Conservation (phyloP, 1,139 yeast genomes). For the Hyphopichia buzzinii region DNA sequence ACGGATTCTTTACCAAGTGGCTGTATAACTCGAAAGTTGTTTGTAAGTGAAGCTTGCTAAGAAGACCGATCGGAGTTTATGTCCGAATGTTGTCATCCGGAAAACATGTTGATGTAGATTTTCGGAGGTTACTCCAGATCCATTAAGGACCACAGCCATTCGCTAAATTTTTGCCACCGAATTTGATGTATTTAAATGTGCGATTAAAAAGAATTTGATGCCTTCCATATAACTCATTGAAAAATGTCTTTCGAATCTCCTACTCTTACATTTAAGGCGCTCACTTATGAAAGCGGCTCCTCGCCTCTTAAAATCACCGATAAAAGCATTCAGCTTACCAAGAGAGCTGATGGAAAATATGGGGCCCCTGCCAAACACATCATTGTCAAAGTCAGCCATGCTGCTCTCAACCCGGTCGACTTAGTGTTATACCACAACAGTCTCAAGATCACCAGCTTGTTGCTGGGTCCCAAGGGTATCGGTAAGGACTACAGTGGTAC, state of each 20-base stretch:
- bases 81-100: too few relatives aligned
- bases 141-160: too few relatives aligned
- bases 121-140: too few relatives aligned
- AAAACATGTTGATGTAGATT: too few relatives aligned
- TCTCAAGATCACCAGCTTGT: neutral
- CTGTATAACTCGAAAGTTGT: too few relatives aligned
- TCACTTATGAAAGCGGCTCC: slow-evolving; percentile 1
- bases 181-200: too few relatives aligned
- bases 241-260: slow-evolving; percentile 10
- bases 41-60: too few relatives aligned
- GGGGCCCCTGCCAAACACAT: neutral
- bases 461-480: neutral
- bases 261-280: slow-evolving; percentile 8
- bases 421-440: neutral
- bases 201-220: too few relatives aligned
- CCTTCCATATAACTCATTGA: too few relatives aligned
- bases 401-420: neutral
- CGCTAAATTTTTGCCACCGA: too few relatives aligned
- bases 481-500: neutral
- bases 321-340: neutral
- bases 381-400: neutral
- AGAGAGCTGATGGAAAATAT: neutral
- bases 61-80: too few relatives aligned
- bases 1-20: too few relatives aligned
- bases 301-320: neutral